A percentile compares a stretch with the other conserved stretches of the same genome.
These are phyloP conservation scores for Aphanomyces euteiches DNA, from an alignment of 352 stramenopile genomes.

Conservation along the genomic window DNA sequence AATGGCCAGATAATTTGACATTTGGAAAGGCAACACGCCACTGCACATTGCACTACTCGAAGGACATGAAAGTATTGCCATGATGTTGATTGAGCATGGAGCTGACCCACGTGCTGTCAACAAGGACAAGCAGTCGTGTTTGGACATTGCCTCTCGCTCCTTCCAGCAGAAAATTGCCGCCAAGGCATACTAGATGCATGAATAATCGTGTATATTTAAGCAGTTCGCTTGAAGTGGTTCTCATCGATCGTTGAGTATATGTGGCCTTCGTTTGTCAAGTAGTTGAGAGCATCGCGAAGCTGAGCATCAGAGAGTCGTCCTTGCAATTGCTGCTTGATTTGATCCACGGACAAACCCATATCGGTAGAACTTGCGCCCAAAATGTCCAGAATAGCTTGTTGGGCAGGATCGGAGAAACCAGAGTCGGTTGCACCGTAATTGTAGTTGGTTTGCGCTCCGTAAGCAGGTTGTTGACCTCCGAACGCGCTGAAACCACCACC, in stretches of 20 bases:
- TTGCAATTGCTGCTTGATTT: conserved; percentile 62
- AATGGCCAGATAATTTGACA: not conserved
- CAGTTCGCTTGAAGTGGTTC: conserved; percentile 86
- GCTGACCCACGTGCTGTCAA: conserved; percentile 56
- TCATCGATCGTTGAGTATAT: conserved; percentile 91
- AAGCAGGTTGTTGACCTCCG: not conserved
- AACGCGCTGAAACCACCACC: conserved; percentile 21
- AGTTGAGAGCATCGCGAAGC: conserved; percentile 64
- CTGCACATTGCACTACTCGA: conserved; percentile 65
- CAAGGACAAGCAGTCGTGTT: conserved; percentile 49
- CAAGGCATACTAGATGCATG: conserved; percentile 2
- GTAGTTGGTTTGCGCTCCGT: conserved; percentile 15
- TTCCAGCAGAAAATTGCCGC: conserved; percentile 34
- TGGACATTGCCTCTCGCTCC: conserved; percentile 48
- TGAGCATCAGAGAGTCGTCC: conserved; percentile 64
- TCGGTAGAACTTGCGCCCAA: conserved; percentile 66
- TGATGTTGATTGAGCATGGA: conserved; percentile 54
- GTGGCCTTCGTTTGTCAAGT: conserved; percentile 83
- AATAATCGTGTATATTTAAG: conserved; percentile 37
- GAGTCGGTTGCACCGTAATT: conserved; percentile 70
- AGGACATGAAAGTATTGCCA: conserved; percentile 57
- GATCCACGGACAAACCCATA: conserved; percentile 72
- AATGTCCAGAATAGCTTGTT: conserved; percentile 77
- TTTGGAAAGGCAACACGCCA: conserved; percentile 51
- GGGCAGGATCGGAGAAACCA: conserved; percentile 61